phyloP scores from a whole-genome alignment of 345 rosid genomes.

The Leavenworthia alabamica region DNA sequence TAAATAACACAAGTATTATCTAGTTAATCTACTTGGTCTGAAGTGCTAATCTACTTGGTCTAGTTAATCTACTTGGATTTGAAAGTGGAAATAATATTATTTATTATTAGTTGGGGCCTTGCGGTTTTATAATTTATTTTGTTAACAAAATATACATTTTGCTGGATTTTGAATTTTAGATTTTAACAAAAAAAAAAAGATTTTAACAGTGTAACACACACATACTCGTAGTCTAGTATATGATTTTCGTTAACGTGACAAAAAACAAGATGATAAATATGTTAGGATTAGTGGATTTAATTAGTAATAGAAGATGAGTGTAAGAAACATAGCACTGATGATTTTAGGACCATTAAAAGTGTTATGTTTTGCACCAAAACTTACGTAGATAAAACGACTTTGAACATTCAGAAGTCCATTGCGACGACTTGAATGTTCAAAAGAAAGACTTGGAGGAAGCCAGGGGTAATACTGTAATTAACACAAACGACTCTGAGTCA shows the following conservation, averaged over 20 bases:
- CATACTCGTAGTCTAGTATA: neutral
- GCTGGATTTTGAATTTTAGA: neutral
- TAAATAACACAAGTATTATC: neutral
- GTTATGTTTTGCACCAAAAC: neutral
- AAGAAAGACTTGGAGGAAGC: neutral
- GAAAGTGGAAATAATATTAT: too few relatives aligned
- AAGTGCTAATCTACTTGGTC: too few relatives aligned
- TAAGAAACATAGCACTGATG: neutral
- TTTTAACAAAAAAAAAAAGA: too few relatives aligned
- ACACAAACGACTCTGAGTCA: constrained; percentile 2
- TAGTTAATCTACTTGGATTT: neutral
- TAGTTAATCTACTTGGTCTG: neutral
- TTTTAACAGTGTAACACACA: neutral
- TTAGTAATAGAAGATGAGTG: neutral
- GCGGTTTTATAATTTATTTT: neutral
- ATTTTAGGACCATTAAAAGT: neutral
- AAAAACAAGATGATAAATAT: neutral
- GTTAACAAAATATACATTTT: neutral
- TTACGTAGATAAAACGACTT: constrained; percentile 16
- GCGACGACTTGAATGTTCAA: constrained; percentile 15
- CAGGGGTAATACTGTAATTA: constrained; percentile 17
- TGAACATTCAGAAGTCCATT: constrained; percentile 10
- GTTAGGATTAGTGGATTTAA: neutral
- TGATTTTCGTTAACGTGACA: neutral
- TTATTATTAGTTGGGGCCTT: neutral